Percentiles rank a stretch among this genome's conserved stretches.
phyloP scores from a whole-genome alignment of 2,329 filamentous ascomycete genomes.

The Penicillium sp. region DNA sequence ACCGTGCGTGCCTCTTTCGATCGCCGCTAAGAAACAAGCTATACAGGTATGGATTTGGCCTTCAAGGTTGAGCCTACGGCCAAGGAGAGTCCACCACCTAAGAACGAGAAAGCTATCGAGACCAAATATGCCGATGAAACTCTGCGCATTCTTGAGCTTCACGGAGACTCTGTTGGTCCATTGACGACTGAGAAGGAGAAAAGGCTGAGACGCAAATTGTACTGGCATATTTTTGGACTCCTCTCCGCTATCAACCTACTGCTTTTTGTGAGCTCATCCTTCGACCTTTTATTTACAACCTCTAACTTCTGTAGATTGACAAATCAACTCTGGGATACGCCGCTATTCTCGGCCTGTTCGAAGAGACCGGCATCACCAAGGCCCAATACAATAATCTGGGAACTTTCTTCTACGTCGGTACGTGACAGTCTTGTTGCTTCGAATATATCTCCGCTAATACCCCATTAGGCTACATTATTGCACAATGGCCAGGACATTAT shows the following conservation, averaged over 20 bases:
- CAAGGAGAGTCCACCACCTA: not conserved
- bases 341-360: slow-evolving; percentile 45
- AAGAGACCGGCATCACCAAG: slow-evolving; percentile 42
- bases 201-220: slow-evolving; percentile 36
- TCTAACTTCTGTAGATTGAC: slow-evolving; percentile 34
- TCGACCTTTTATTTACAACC: not conserved
- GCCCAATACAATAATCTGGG: slow-evolving; percentile 45
- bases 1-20: not conserved
- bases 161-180: slow-evolving; percentile 34
- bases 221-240: slow-evolving; percentile 34
- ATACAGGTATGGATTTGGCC: not conserved
- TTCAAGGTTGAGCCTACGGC: not conserved
- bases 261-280: slow-evolving; percentile 35
- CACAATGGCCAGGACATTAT: slow-evolving; percentile 43
- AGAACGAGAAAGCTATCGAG: not conserved
- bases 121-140: slow-evolving; percentile 39
- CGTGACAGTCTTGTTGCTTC: not conserved
- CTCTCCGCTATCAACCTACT: slow-evolving; percentile 39
- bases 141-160: slow-evolving; percentile 36
- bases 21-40: not conserved
- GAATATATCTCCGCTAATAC: not conserved
- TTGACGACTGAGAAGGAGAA: slow-evolving; percentile 36
- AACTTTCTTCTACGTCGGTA: slow-evolving; percentile 47
- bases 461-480: slow-evolving; percentile 39
- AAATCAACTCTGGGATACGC: slow-evolving; percentile 46